Percentiles rank a stretch among this genome's conserved stretches.
phyloP scores from a whole-genome alignment of 139 green algal species.

The Bryopsis sp. region DNA sequence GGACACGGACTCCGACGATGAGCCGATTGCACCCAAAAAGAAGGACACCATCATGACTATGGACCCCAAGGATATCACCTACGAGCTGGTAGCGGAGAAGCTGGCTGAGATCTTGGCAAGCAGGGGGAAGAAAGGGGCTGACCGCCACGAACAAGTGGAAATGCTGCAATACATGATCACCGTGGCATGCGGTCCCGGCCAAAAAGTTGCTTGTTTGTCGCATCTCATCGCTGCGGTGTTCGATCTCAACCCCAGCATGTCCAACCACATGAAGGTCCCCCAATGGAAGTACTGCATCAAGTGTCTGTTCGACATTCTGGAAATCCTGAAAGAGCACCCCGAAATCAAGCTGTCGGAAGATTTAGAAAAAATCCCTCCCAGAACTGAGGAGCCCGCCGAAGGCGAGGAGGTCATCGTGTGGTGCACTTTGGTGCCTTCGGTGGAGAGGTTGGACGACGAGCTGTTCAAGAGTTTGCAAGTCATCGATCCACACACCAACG shows the following conservation, averaged over 20 bases:
- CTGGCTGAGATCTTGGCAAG: constrained; percentile 76
- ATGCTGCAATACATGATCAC: constrained; percentile 82
- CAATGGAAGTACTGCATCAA: constrained; percentile 16
- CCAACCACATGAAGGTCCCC: constrained; percentile 58
- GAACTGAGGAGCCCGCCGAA: constrained; percentile 41
- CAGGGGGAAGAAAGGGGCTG: constrained; percentile 77
- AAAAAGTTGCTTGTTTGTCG: constrained; percentile 69
- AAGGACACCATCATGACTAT: constrained; percentile 83
- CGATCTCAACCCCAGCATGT: constrained; percentile 78
- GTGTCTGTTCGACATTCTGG: constrained; percentile 35
- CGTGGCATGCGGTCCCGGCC: constrained; percentile 74
- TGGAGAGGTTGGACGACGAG: constrained; percentile 97
- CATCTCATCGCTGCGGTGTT: constrained; percentile 88
- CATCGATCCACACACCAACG: constrained; percentile 92
- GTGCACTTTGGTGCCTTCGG: constrained; percentile 88
- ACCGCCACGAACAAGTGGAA: constrained; percentile 85
- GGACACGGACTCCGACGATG: constrained; percentile 34
- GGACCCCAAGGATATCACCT: constrained; percentile 87
- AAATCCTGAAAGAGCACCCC: constrained; percentile 51
- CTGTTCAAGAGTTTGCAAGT: constrained; percentile 95
- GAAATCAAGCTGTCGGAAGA: constrained; percentile 67
- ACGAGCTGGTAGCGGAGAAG: constrained; percentile 92
- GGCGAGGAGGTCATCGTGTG: constrained; percentile 57
- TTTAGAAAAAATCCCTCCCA: constrained; percentile 41
- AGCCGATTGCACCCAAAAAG: constrained; percentile 49